Evolutionary conservation across 2,329 filamentous ascomycete genomes (phyloP).

Genomic region (Aspergillus vadensis): DNA sequence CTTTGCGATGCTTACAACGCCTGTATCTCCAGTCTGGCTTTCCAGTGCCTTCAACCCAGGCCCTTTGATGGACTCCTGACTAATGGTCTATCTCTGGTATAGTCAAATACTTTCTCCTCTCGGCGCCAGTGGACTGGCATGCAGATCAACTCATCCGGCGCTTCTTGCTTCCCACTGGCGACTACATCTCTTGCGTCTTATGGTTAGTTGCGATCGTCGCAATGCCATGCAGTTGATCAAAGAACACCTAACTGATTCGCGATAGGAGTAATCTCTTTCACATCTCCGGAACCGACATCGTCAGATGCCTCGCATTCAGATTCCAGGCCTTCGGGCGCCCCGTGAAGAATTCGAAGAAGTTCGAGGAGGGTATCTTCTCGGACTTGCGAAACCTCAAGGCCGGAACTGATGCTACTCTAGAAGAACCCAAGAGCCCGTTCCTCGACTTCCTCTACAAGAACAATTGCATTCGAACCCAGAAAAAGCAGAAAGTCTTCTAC

Average conservation of each 20-base stretch:
- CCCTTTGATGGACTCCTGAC: neutral
- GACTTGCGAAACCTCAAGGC: conserved; percentile 98
- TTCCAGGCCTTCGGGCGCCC: conserved; percentile 98
- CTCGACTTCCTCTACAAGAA: conserved; percentile 99
- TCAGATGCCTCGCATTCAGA: conserved; percentile 94
- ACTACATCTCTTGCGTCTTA: conserved; percentile 97
- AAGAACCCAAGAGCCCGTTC: conserved; percentile 98
- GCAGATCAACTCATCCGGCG: conserved; percentile 94
- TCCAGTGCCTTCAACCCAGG: neutral
- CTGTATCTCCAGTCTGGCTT: neutral
- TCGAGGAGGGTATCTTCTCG: conserved; percentile 99
- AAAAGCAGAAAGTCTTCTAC: conserved; percentile 99
- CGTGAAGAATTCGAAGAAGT: conserved; percentile 99
- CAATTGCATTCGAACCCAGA: conserved; percentile 99
- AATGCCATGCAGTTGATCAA: conserved; percentile 11
- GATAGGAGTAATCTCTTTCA: conserved; percentile 95
- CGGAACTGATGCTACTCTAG: conserved; percentile 93
- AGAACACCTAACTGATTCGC: conserved; percentile 17
- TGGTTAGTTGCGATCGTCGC: conserved; percentile 60
- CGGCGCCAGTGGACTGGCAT: conserved; percentile 96
- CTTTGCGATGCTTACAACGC: neutral
- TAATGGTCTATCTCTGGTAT: conserved; percentile 19
- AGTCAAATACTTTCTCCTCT: conserved; percentile 99
- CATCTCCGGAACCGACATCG: conserved; percentile 98
- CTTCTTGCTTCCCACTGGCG: conserved; percentile 92